Base-by-base conservation (phyloP, 2,329 filamentous ascomycete species). In the Apiospora hydei region DNA sequence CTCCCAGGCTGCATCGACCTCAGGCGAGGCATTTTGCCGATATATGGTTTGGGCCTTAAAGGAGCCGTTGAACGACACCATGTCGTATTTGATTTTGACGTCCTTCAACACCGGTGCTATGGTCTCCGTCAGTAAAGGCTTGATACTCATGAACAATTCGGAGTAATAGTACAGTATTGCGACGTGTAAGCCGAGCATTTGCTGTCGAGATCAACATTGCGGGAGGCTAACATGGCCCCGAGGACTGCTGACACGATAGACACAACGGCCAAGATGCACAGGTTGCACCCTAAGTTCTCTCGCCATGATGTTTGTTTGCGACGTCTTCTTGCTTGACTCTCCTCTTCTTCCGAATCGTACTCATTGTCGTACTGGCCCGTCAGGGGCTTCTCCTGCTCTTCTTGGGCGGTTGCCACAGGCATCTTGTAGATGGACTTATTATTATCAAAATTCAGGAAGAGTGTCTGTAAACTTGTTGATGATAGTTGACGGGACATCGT, bases 1-100 rank as follows among this genome's bases (percentile, higher is more conserved):
- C 26, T 76, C 83, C 89, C 89, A 91, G 0, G 88, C 89, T 4
- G 83, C 84, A 73, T 91, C 89, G 0, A 90, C 88, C 69, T 88
- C 86, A 0, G 86, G 84, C 0, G 85, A 82, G 1, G 83, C 86
- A 16, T 82, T 77, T 72, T 84, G 82, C 1, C 89, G 85, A 76
- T 87, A 91, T 21, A 87, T 79, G 38, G 86, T 87, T 74, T 89
- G 85, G 0, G 88, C 80, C 71, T 90, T 75, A 26, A 91, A 88
- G 0, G 86, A 86, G 0, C 89, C 89, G 73, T 91, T 89, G 78
- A 90, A 91, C 1, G 74, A 74, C 69, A 84, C 77, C 0, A 77
- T 74, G n/a, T 80, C 78, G 77, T 85, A 87, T 16, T 77, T 75
- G 16, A 86, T 78, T n/a, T 79, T 75, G 10, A 86, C 79, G 7